Base-by-base conservation (phyloP, 371 early-diverging fungal species). In the Apophysomyces sp. region DNA sequence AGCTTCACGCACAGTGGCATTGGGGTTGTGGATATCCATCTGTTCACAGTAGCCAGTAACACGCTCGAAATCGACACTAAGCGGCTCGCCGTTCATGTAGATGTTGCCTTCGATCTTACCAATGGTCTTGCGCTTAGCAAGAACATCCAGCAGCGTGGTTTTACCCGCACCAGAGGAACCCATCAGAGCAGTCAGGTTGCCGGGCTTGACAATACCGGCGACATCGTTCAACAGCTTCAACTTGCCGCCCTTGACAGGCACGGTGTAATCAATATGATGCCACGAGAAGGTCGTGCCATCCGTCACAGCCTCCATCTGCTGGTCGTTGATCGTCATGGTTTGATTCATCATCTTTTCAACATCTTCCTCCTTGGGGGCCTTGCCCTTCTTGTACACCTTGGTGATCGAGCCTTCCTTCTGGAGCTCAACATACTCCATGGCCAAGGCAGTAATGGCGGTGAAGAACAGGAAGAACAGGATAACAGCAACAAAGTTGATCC, bases 131-230 rank as follows among this genome's bases (percentile, higher is more conserved):
- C 93, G 87, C 70, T 86, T 82, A 30, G 93, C 87, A 24, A 92
- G 76, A 2, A 93, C 83, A 74, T 97, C 95, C 71, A 94, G 67
- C 2, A 95, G 82, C 21, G 95, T 92, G 0, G 95, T 92, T 75
- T 97, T 97, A 63, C 97, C 97, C 32, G 92, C 89, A 67, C 94
- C 94, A 30, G 90, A 89, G 11, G 90, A 84, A 34, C 94, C 94
- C 90, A 95, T 89, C 16, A 95, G 73, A 16, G 94, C 96, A 11
- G 87, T 86, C 69, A 92, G 74, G 63, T 88, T 75, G 21, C 86
- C 73, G 52, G 86, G 86, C 49, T 79, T 72, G 28, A 83, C 82
- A 53, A 85, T 82, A 51, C 84, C 80, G 56, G 71, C 71, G 56
- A 89, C 69, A 37, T 82, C 80, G 63, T 78, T 73, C 41, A 86